phyloP scores from a whole-genome alignment of 208 protist genomes.

The Leishmania mexicana region DNA sequence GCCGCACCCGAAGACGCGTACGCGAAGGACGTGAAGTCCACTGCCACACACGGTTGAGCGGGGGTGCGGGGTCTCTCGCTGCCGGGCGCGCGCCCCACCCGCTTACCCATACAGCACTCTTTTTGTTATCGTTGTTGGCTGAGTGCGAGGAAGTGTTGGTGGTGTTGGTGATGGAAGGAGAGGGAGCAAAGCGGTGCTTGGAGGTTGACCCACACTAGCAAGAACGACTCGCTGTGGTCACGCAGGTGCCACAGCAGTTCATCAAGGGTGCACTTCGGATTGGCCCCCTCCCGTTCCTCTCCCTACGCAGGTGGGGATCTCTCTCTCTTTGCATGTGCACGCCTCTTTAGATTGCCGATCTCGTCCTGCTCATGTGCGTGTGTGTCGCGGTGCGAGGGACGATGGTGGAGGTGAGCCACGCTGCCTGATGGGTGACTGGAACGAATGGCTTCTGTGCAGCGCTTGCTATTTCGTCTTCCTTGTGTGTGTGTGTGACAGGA shows the following conservation, averaged over 20 bases:
- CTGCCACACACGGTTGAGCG: conserved; percentile 1
- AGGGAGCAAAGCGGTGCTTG: background rate
- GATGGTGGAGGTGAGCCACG: background rate
- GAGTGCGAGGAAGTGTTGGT: background rate
- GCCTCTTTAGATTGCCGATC: background rate
- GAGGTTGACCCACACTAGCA: background rate
- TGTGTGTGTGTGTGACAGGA: background rate
- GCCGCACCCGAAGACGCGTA: background rate
- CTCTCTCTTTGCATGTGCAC: background rate
- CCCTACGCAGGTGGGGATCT: background rate
- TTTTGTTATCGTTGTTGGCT: background rate
- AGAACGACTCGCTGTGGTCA: background rate
- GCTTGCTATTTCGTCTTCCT: background rate
- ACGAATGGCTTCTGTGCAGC: background rate
- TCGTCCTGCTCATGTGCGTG: background rate
- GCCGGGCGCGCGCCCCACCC: background rate
- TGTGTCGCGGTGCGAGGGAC: background rate
- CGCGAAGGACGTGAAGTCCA: background rate
- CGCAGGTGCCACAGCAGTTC: background rate
- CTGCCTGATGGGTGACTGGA: background rate
- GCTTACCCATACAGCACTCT: background rate
- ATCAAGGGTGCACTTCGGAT: background rate
- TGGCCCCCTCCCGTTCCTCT: background rate
- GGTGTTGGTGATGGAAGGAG: background rate
- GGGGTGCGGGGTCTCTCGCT: background rate